phyloP scores from a whole-genome alignment of 2,329 filamentous ascomycete genomes.

The Ophiostoma populinum region DNA sequence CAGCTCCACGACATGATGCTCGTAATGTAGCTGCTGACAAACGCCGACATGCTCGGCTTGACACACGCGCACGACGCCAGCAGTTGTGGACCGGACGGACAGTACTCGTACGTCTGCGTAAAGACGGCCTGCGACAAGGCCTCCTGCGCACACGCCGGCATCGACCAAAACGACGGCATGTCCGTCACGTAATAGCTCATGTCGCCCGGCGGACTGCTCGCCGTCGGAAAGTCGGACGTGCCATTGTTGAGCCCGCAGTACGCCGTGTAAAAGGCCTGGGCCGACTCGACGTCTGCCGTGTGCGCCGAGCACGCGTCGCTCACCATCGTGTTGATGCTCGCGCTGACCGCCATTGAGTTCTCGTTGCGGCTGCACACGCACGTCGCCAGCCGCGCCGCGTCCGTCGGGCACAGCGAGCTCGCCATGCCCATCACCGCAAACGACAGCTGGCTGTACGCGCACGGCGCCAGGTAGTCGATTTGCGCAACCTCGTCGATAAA shows the following conservation, averaged over 20 bases:
- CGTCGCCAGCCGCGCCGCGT: conserved; percentile 22
- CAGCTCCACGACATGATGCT: conserved; percentile 28
- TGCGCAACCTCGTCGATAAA: conserved; percentile 34
- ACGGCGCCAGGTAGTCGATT: conserved; percentile 24
- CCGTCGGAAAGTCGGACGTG: conserved; percentile 29
- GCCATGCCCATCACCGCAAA: conserved; percentile 22
- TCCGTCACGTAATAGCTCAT: conserved; percentile 38
- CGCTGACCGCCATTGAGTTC: conserved; percentile 26
- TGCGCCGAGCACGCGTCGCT: conserved; percentile 28
- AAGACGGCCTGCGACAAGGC: conserved; percentile 26
- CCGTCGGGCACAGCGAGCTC: conserved; percentile 13
- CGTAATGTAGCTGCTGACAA: conserved; percentile 26
- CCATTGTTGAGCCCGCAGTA: conserved; percentile 34
- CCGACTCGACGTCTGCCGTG: conserved; percentile 28
- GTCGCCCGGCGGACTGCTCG: conserved; percentile 30
- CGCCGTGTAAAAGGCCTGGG: conserved; percentile 30
- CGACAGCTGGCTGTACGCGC: conserved; percentile 22
- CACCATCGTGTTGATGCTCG: conserved; percentile 25
- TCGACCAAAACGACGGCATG: conserved; percentile 26
- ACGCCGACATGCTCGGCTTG: conserved; percentile 28
- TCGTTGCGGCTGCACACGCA: conserved; percentile 35
- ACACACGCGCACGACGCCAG: conserved; percentile 36
- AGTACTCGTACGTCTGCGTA: conserved; percentile 22
- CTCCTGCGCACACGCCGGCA: conserved; percentile 27
- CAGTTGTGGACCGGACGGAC: conserved; percentile 27